Evolutionary conservation across 2,329 filamentous ascomycete genomes (phyloP), one percentile per base, ranked within the genome.

Genomic region (Cladosporium colombiae): DNA sequence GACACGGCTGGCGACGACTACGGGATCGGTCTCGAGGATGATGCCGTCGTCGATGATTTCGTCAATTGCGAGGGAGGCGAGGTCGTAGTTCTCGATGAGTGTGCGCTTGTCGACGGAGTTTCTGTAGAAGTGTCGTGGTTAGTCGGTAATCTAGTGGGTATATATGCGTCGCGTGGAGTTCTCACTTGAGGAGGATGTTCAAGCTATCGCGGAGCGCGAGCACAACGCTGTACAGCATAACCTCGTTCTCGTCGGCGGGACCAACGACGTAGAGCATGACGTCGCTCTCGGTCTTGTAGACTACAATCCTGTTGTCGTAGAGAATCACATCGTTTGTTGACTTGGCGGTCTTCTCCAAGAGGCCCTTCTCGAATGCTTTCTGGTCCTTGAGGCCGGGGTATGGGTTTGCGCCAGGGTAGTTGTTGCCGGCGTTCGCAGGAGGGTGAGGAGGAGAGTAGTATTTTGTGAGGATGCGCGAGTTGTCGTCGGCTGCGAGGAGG

Each of bases 201-300:
- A 98, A 83, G 60, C 91, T 90, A 81, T 98, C 95, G 71, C 95
- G 85, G 72, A 98, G 82, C n/a, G 93, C 92, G 65, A 98, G 83
- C 63, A 98, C 88, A 58, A 96, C 93, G 78, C 79, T 97, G 83
- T 97, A 98, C 62, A 99, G 85, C 78, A 99, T 83, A 64, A 99
- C 91, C 82, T 99, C 95, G 79, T 98, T 99, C 85, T 99, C 95
- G 62, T 97, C 92, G 62, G 91, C 86, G 64, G 89, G 88, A 70
- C 94, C 94, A 13, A 99, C 91, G 29, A 98, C 91, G 78, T 98
- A 98, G 55, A 91, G 87, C 90, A 97, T 97, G 65, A 98, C 91
- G 79, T 99, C 95, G 73, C 91, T 93, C 83, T 99, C 95, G 82
- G 91, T 91, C 88, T 99, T 99, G 85, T 97, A 99, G 62, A 98